Evolutionary conservation across 1,139 yeast genomes (phyloP), one percentile per base, ranked within the genome.

Genomic region (Williopsis jadinii): DNA sequence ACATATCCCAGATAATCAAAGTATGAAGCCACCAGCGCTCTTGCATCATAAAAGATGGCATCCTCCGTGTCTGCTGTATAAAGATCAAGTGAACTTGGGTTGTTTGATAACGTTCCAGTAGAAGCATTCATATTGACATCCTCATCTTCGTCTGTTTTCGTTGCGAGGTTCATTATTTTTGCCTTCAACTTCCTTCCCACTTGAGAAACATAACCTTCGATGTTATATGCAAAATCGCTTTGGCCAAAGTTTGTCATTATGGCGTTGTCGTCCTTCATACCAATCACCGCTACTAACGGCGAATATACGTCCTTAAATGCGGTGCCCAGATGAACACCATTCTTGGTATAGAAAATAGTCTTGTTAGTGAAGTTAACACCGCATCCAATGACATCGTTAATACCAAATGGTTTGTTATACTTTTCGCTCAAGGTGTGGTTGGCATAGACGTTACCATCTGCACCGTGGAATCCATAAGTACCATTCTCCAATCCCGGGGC

Each of bases 311-410:
- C 68, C 9, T 60, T 56, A 48, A 76, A 77, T 2, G 81, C 80
- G 32, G 66, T 62, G 0, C 81, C 82, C 37, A 79, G 54, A 36
- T 62, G 63, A 8, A 84, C 72, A 3, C 97, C 97, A 61, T 90
- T 88, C 59, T 85, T 80, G 0, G 97, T 88, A 49, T 78, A 77
- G 53, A 88, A 90, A 3, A 87, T 70, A 0, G 78, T 66, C 36
- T 75, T 73, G 35, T 75, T 75, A 27, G 74, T 67, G 53, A 77
- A 84, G 62, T 88, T 84, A 27, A 87, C 70, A 3, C 97, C 96
- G 60, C 94, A 83, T 0, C 97, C 97, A 48, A 90, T 70, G 2
- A 75, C 68, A 59, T 88, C 97, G 19, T 71, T 71, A 26, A 63
- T 58, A 0, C 79, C 75, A 56, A 70, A 79, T 35, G 65, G 64